A percentile compares a stretch with the other conserved stretches of the same genome.
Evolutionary conservation across 169 alveolate genomes (phyloP).

Genomic region (Eimeria nieschulzi): DNA sequence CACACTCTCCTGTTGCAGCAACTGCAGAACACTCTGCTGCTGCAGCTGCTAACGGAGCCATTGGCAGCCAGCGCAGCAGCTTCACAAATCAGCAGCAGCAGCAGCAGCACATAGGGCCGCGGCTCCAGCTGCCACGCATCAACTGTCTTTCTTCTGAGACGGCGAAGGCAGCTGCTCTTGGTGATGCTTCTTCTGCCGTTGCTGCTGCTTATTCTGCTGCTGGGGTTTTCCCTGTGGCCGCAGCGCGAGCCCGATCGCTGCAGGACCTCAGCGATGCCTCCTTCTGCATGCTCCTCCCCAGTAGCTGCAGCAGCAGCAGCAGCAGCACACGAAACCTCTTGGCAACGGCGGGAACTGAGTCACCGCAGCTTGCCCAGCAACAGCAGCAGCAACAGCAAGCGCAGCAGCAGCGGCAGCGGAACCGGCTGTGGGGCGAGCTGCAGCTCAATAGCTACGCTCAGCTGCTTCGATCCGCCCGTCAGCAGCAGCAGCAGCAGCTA

Average conservation of each 20-base stretch:
- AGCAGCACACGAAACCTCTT: neutral
- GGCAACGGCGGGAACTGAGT: neutral
- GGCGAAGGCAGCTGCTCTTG: neutral
- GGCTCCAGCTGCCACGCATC: constrained; percentile 16
- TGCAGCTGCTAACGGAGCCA: neutral
- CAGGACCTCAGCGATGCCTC: constrained; percentile 8
- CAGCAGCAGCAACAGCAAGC: constrained; percentile 33
- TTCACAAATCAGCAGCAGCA: constrained; percentile 7
- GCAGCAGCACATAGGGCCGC: constrained; percentile 30
- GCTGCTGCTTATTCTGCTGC: neutral
- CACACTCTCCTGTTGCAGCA: neutral
- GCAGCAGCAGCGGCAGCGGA: constrained; percentile 26
- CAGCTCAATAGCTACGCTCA: neutral
- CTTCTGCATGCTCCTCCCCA: constrained; percentile 51
- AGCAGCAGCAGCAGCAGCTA: neutral
- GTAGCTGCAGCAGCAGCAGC: constrained; percentile 41
- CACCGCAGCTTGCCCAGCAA: neutral
- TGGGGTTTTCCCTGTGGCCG: neutral
- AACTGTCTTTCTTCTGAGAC: neutral
- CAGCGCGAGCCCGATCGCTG: neutral
- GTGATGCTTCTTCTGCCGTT: neutral
- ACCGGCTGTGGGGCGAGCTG: neutral
- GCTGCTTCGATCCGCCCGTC: neutral
- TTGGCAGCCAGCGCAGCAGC: constrained; percentile 20
- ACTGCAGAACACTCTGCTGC: constrained; percentile 3